Percentiles rank a stretch among this genome's conserved stretches.
These are phyloP conservation scores for Cornus controversa DNA, from an alignment of 148 eudicot genomes.

Conservation along the genomic window DNA sequence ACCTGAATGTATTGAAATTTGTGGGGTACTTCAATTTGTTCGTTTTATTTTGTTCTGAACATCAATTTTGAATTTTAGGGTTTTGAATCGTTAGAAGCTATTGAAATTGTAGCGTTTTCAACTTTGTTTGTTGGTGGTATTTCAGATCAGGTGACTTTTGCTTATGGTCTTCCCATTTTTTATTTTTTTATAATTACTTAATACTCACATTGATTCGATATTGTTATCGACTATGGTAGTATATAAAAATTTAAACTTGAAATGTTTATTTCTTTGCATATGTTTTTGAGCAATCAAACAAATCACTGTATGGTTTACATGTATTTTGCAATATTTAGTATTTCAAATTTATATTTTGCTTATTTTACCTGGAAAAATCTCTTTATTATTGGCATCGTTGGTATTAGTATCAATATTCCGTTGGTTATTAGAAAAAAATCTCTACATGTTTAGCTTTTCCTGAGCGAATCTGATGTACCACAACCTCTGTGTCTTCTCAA, in stretches of 20 bases:
- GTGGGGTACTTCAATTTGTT: neutral
- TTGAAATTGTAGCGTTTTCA: neutral
- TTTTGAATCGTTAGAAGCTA: neutral
- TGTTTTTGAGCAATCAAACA: neutral
- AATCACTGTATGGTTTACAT: too few species aligned
- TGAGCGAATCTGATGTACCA: too few species aligned
- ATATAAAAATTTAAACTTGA: too few species aligned
- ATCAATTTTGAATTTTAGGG: neutral
- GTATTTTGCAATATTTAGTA: neutral
- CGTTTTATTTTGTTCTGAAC: neutral
- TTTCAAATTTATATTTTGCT: neutral
- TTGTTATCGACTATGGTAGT: too few species aligned
- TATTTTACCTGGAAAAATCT: neutral
- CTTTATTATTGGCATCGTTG: too few species aligned
- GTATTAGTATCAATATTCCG: too few species aligned
- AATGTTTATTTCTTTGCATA: neutral
- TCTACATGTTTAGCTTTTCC: too few species aligned
- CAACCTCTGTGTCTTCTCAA: too few species aligned
- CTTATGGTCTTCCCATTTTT: neutral
- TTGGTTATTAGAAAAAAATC: too few species aligned
- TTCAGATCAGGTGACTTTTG: conserved; percentile 11
- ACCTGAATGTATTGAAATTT: conserved; percentile 15
- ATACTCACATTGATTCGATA: neutral
- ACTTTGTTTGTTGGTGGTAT: neutral
- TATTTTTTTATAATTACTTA: neutral